Base-by-base conservation (phyloP, 805 yeast species). In the Cephaloascus albidus region DNA sequence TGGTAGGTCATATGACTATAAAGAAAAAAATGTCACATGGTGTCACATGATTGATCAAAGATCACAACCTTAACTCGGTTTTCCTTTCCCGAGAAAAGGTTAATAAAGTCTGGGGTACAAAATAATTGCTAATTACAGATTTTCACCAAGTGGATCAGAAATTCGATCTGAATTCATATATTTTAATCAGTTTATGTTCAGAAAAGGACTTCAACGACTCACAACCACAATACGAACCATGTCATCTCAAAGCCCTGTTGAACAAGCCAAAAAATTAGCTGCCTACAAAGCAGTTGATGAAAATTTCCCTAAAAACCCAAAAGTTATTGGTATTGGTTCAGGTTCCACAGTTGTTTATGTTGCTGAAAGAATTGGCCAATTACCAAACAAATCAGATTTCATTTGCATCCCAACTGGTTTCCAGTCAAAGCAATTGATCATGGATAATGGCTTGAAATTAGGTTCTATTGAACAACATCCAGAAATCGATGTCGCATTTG, bases 321-420 rank as follows among this genome's bases (percentile, higher is more conserved):
- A 72, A 50, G 82, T 86, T 14, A 73, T 93, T 15, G 99, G 98
- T 33, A 78, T 93, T 45, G 99, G 99, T 10, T 86, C 96, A 18
- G 99, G 99, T 1, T 83, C 95, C 18, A 93, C 99, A 0, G 98
- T 93, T 3, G 85, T 93, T n/a, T 93, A 86, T 57, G 95, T 85
- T 43, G 98, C 96, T 18, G 97, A 93, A 60, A 72, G 97, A 53
- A 73, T 93, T 41, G 95, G 95, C 6, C 88, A 84, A 59, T 61
- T 74, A 43, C 40, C 53, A 28, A 63, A 70, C 48, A 76, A 81
- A 52, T 50, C 55, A 19, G 57, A 72, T 34, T 78, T 85, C 47
- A 74, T 78, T 26, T 93, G 96, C 61, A 78, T 93, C 36, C 95
- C 99, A 38, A 93, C 99, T 1, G 98, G 98, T 2, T 93, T 89